phyloP scores from a whole-genome alignment of 2,329 filamentous ascomycete genomes.

The Tolypocladium ophioglossoides region DNA sequence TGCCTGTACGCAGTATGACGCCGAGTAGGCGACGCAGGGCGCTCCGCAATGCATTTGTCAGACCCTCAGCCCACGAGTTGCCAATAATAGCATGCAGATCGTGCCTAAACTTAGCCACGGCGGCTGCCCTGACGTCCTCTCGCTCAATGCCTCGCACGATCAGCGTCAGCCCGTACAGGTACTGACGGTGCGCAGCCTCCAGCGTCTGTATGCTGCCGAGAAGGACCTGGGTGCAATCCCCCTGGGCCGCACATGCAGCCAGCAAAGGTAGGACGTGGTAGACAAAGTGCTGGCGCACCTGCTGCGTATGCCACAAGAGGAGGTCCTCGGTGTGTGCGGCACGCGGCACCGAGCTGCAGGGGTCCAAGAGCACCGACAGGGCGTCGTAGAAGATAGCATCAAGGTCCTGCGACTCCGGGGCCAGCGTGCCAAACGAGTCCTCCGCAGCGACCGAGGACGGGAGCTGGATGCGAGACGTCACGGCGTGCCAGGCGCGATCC shows the following conservation, averaged over 20 bases:
- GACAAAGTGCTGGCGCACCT: slow-evolving; percentile 50
- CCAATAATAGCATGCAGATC: slow-evolving; percentile 56
- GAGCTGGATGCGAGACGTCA: slow-evolving; percentile 46
- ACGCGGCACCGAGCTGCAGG: slow-evolving; percentile 32
- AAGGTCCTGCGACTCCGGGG: slow-evolving; percentile 30
- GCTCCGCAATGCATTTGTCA: slow-evolving; percentile 42
- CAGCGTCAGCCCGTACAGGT: slow-evolving; percentile 42
- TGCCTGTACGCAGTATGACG: slow-evolving; percentile 27
- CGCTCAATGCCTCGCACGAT: slow-evolving; percentile 37
- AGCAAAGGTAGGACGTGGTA: slow-evolving; percentile 48
- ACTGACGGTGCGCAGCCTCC: slow-evolving; percentile 48
- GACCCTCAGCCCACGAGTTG: slow-evolving; percentile 46
- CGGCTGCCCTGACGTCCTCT: slow-evolving; percentile 22
- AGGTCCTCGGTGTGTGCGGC: slow-evolving; percentile 45
- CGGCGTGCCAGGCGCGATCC: slow-evolving; percentile 52
- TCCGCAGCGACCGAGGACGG: slow-evolving; percentile 43
- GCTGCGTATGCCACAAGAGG: slow-evolving; percentile 48
- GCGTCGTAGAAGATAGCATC: slow-evolving; percentile 39
- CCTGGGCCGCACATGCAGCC: slow-evolving; percentile 31
- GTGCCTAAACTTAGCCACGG: slow-evolving; percentile 40
- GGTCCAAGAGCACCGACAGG: slow-evolving; percentile 41
- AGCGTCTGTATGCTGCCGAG: slow-evolving; percentile 44
- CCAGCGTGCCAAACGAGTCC: slow-evolving; percentile 40
- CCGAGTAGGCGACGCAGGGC: slow-evolving; percentile 44
- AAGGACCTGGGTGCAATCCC: slow-evolving; percentile 35